phyloP scores from a whole-genome alignment of 495 filamentous ascomycete genomes.

The Niebla homalea region DNA sequence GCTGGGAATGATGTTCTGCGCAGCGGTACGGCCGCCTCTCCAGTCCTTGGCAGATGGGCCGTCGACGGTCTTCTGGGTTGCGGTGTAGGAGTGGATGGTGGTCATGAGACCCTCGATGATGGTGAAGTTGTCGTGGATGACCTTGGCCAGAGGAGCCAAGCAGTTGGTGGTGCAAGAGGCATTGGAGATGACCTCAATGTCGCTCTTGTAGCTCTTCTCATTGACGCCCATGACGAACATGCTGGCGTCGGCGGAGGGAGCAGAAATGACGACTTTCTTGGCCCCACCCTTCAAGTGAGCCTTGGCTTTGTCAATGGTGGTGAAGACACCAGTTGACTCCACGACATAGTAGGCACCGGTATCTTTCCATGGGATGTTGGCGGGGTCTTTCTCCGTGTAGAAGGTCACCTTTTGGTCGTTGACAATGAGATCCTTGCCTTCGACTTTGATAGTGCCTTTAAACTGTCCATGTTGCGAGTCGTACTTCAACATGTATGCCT shows the following conservation, averaged over 20 bases:
- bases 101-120: slow-evolving; percentile 99
- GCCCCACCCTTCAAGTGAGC: slow-evolving; percentile 96
- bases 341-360: slow-evolving; percentile 91
- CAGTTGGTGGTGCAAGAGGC: slow-evolving; percentile 99
- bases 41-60: slow-evolving; percentile 97
- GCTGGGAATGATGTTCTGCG: slow-evolving; percentile 99
- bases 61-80: slow-evolving; percentile 98
- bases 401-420: slow-evolving; percentile 95
- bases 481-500: slow-evolving; percentile 99
- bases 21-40: slow-evolving; percentile 95
- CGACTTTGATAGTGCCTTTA: slow-evolving; percentile 74
- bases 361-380: slow-evolving; percentile 79
- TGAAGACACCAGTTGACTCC: slow-evolving; percentile 99
- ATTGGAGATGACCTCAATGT: slow-evolving; percentile 91
- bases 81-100: slow-evolving; percentile 99
- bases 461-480: slow-evolving; percentile 94
- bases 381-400: slow-evolving; percentile 86
- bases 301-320: slow-evolving; percentile 88
- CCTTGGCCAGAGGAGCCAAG: slow-evolving; percentile 97
- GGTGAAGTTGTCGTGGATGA: slow-evolving; percentile 92
- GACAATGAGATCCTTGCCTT: slow-evolving; percentile 65
- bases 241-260: slow-evolving; percentile 94
- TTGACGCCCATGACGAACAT: slow-evolving; percentile 99
- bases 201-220: slow-evolving; percentile 77
- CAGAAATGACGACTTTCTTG: slow-evolving; percentile 99